Conservation (phyloP, 441 rosid species). For the Cnidoscolus chayamansa region DNA sequence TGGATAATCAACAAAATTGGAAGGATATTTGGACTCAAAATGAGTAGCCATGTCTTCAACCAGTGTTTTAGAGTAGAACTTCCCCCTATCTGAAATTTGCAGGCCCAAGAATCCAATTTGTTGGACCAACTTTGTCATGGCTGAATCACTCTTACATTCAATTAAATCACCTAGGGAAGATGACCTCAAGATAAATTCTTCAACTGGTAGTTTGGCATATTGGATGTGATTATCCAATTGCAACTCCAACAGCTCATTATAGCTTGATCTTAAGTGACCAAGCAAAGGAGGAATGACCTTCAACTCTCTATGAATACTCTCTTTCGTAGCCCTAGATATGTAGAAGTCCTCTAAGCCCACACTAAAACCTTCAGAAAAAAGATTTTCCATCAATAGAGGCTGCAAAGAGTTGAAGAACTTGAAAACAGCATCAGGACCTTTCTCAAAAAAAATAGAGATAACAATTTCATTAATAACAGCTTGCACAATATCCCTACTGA, state of each 20-base stretch:
- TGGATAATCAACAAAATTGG: conserved; percentile 43
- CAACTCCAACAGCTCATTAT: conserved; percentile 61
- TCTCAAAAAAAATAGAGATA: conserved; percentile 57
- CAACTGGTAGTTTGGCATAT: conserved; percentile 44
- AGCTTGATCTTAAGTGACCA: conserved; percentile 47
- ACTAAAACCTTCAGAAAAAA: conserved; percentile 68
- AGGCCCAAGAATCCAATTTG: conserved; percentile 77
- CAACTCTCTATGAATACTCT: conserved; percentile 33
- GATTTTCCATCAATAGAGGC: conserved; percentile 76
- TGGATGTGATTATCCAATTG: conserved; percentile 71
- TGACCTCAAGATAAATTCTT: conserved; percentile 53
- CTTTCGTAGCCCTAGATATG: conserved; percentile 37
- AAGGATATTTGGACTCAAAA: conserved; percentile 56
- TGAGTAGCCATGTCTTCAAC: conserved; percentile 72
- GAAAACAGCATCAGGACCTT: conserved; percentile 69
- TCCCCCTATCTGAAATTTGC: conserved; percentile 73
- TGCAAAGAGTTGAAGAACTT: conserved; percentile 69
- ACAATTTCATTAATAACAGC: conserved; percentile 56
- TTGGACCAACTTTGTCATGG: conserved; percentile 60
- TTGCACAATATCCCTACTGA: conserved; percentile 39
- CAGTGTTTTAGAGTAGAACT: conserved; percentile 71
- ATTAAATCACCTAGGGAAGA: conserved; percentile 65
- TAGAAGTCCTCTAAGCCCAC: conserved; percentile 68
- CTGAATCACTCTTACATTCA: conserved; percentile 75
- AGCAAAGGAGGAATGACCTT: conserved; percentile 49